phyloP scores from a whole-genome alignment of 2,329 filamentous ascomycete species.

The Ophiostoma fasciatum region DNA sequence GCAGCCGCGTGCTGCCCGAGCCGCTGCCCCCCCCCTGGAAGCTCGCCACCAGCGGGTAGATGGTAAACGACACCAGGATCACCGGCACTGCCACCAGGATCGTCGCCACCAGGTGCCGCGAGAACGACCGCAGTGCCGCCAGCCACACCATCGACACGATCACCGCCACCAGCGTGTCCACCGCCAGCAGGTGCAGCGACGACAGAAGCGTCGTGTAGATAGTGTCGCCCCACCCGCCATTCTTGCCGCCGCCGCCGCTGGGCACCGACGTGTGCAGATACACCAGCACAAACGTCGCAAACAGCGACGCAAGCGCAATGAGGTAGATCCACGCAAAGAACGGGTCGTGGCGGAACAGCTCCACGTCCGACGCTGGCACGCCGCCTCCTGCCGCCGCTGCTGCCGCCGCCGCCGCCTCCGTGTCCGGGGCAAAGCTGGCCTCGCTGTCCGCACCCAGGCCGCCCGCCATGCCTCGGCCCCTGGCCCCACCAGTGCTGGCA shows the following conservation, averaged over 20 bases:
- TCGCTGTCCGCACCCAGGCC: slow-evolving; percentile 21
- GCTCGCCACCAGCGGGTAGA: slow-evolving; percentile 84
- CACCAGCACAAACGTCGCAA: slow-evolving; percentile 79
- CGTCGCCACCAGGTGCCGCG: slow-evolving; percentile 64
- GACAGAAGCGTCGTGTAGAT: slow-evolving; percentile 80
- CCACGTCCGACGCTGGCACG: slow-evolving; percentile 45
- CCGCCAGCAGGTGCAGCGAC: slow-evolving; percentile 77
- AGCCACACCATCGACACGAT: slow-evolving; percentile 85
- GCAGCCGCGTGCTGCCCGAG: slow-evolving; percentile 56
- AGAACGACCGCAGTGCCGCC: slow-evolving; percentile 73
- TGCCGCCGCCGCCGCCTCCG: slow-evolving; percentile 34
- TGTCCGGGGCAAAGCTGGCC: slow-evolving; percentile 14
- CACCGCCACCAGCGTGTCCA: slow-evolving; percentile 83
- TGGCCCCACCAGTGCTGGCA: too few relatives aligned
- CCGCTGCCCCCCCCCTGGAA: slow-evolving; percentile 54
- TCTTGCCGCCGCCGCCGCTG: slow-evolving; percentile 22
- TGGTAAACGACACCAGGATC: slow-evolving; percentile 73
- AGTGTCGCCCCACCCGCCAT: slow-evolving; percentile 72
- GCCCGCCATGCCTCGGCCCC: too few relatives aligned
- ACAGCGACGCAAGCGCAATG: slow-evolving; percentile 67
- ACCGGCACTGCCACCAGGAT: slow-evolving; percentile 75
- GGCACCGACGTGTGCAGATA: slow-evolving; percentile 69
- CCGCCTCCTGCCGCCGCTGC: too few relatives aligned
- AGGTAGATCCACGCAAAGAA: slow-evolving; percentile 89
- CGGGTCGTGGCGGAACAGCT: slow-evolving; percentile 68